phyloP scores from a whole-genome alignment of 2,329 filamentous ascomycete species.

The Fusarium continuum region DNA sequence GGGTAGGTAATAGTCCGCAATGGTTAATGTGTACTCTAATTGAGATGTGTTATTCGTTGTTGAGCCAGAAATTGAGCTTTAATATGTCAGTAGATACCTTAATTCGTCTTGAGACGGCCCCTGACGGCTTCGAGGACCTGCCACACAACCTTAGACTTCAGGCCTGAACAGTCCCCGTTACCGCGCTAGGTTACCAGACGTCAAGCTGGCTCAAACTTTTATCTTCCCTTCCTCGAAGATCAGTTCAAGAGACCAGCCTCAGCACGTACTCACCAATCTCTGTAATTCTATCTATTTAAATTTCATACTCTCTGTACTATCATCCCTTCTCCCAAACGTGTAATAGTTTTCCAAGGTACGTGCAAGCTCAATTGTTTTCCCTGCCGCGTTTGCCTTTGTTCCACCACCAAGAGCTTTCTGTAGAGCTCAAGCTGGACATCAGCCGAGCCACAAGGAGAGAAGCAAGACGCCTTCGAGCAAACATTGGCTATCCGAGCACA shows the following conservation, averaged over 20 bases:
- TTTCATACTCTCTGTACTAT: slow-evolving; percentile 25
- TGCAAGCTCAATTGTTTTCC: slow-evolving; percentile 25
- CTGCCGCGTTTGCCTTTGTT: slow-evolving; percentile 23
- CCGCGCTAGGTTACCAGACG: slow-evolving; percentile 27
- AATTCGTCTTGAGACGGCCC: neutral
- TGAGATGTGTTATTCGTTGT: neutral
- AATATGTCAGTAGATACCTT: neutral
- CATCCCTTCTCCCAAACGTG: slow-evolving; percentile 25
- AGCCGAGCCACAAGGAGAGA: slow-evolving; percentile 4
- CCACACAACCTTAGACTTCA: slow-evolving; percentile 49
- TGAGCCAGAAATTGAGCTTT: neutral
- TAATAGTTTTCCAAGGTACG: slow-evolving; percentile 41
- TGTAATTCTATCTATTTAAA: slow-evolving; percentile 33
- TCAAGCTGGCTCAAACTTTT: slow-evolving; percentile 44
- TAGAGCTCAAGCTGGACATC: slow-evolving; percentile 14
- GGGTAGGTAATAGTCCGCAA: no score
- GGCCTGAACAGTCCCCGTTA: slow-evolving; percentile 40
- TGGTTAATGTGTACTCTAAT: neutral
- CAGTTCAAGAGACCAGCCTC: slow-evolving; percentile 39
- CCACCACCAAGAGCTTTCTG: slow-evolving; percentile 20
- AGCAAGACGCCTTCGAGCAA: slow-evolving; percentile 25
- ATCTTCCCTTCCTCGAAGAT: slow-evolving; percentile 42
- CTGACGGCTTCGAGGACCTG: neutral
- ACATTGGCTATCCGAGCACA: slow-evolving; percentile 12
- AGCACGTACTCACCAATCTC: slow-evolving; percentile 31